Evolutionary conservation across 768 basidiomycete species (phyloP).

Genomic region (Gloeophyllum trabeum): DNA sequence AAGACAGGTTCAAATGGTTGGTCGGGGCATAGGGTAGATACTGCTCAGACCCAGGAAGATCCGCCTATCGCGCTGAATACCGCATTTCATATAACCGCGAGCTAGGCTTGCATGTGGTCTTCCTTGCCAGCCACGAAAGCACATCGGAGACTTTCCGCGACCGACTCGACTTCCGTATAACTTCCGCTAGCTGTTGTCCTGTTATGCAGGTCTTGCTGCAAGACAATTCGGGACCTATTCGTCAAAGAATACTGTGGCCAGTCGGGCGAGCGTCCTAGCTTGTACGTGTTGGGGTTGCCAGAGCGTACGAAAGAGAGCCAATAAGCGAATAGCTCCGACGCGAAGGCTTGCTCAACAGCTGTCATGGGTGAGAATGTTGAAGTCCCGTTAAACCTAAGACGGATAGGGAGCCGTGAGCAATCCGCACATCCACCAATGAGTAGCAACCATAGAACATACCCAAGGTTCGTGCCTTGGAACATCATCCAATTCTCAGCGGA

Average conservation of each 20-base stretch:
- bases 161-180: conserved; percentile 26
- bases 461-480: conserved; percentile 49
- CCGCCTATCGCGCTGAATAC: no score
- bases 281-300: conserved; percentile 43
- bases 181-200: conserved; percentile 25
- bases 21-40: no score
- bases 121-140: conserved; percentile 24
- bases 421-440: no score
- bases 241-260: conserved; percentile 30
- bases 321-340: conserved; percentile 49
- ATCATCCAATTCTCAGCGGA: conserved; percentile 62
- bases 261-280: conserved; percentile 34
- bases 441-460: conserved; percentile 36
- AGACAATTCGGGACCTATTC: conserved; percentile 28
- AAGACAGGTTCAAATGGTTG: no score
- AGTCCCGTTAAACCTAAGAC: conserved; percentile 38
- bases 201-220: conserved; percentile 25
- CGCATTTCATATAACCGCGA: no score
- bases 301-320: conserved; percentile 57
- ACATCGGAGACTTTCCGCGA: conserved; percentile 25
- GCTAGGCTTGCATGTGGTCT: no score
- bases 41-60: no score
- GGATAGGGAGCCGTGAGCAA: no score
- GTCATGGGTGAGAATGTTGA: conserved; percentile 35
- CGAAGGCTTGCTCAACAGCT: conserved; percentile 36